Base-by-base conservation (phyloP, 176 grass and related monocot species). In the Avena insularis region DNA sequence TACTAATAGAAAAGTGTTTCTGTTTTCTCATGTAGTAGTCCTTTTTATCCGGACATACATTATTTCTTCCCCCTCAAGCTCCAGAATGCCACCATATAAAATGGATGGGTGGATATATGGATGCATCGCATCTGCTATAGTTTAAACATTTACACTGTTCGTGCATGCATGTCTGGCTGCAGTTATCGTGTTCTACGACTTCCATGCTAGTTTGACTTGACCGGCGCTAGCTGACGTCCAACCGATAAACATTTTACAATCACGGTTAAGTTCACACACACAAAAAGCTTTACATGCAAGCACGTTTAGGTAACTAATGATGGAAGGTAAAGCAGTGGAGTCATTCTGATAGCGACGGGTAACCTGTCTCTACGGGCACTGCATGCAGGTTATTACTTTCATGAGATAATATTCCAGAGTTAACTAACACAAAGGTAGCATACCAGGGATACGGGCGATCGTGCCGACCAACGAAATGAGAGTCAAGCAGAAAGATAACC, bases 281-380 rank as follows among this genome's bases (percentile, higher is more conserved):
- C 27, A 77, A 12, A 43, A 71, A 20, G 38, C 50, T 78, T 71
- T 71, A 40, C 29, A 21, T 60, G 3, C 23, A 76, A 76, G 23
- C 72, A 76, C 72, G 51, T 40, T 86, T 90, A 40, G 51, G 59
- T 85, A 68, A 75, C 76, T 58, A 49, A 69, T 69, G 78, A 82
- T 80, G 2, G 16, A 21, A 80, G 21, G 53, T 36, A 25, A 60
- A 71, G 36, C 0, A 1, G 78, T 70, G 62, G 69, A 77, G 25
- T 77, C 14, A 82, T 19, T 60, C 48, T 45, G 88, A 82, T 9
- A 60, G 79, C 2, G 62, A 82, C 4, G 14, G 29, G 78, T 53
- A 17, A 71, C 60, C 83, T 16, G 40, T 69, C 78, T 20, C 19
- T 10, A 14, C 8, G 68, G 68, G 58, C 33, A 83, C 68, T 45